Conservation (phyloP, 768 basidiomycete species). For the Lactifluus piperatus region DNA sequence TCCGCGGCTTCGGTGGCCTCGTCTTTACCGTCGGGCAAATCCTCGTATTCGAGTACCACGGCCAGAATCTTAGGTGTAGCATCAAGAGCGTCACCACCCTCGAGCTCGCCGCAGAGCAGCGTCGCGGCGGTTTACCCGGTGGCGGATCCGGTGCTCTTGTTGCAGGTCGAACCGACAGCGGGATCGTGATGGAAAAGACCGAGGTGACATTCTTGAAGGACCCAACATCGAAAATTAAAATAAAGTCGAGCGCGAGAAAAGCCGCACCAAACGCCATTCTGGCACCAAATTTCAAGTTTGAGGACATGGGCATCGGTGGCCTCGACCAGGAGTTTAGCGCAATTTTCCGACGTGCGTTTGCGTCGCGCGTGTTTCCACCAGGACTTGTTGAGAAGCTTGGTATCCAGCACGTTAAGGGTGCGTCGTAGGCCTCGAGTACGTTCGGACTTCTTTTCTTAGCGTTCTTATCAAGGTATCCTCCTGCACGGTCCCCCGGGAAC, state of each 20-base stretch:
- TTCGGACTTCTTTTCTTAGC: neutral
- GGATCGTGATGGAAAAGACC: slow-evolving; percentile 86
- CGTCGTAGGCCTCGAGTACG: slow-evolving; percentile 10
- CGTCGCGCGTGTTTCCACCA: slow-evolving; percentile 96
- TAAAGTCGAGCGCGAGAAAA: slow-evolving; percentile 91
- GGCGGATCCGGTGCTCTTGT: neutral
- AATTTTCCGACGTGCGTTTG: slow-evolving; percentile 98
- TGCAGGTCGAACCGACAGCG: slow-evolving; percentile 33
- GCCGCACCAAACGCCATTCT: slow-evolving; percentile 91
- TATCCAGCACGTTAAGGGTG: slow-evolving; percentile 96
- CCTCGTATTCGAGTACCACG: slow-evolving; percentile 82
- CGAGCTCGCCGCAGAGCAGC: slow-evolving; percentile 57
- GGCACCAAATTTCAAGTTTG: slow-evolving; percentile 97
- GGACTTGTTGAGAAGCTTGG: slow-evolving; percentile 95
- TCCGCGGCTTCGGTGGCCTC: slow-evolving; percentile 64
- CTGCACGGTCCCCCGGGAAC: slow-evolving; percentile 96
- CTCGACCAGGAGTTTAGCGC: slow-evolving; percentile 90
- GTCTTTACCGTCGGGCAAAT: slow-evolving; percentile 62
- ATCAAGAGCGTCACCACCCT: slow-evolving; percentile 52
- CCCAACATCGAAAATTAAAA: slow-evolving; percentile 68
- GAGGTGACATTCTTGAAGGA: slow-evolving; percentile 87
- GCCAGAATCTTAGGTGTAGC: slow-evolving; percentile 66
- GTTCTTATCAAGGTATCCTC: slow-evolving; percentile 58
- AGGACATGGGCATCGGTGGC: slow-evolving; percentile 99
- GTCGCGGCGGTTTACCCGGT: slow-evolving; percentile 30